These are phyloP conservation scores for Blastobotrys serpentis DNA, from an alignment of 1,139 yeast genomes.

Conservation along the genomic window DNA sequence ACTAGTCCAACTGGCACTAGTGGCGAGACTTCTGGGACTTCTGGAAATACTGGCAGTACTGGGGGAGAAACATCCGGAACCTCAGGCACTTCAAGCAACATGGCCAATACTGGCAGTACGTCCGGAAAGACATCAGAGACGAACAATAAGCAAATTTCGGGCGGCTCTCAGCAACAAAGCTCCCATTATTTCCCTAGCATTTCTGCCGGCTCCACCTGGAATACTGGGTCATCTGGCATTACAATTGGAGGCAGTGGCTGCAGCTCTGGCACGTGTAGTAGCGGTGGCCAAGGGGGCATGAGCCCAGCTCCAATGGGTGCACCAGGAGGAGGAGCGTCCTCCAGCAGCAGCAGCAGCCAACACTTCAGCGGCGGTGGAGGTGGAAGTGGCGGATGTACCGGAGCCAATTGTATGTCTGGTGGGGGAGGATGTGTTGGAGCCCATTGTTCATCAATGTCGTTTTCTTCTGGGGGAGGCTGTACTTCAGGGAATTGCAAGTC, in stretches of 20 bases:
- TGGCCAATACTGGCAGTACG: slow-evolving; percentile 1
- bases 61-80: background rate
- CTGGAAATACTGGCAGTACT: background rate
- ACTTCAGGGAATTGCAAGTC: background rate
- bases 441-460: background rate
- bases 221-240: slow-evolving; percentile 4
- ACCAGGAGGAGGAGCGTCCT: slow-evolving; percentile 3
- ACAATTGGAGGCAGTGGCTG: slow-evolving; percentile 3
- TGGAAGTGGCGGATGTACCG: background rate
- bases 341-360: background rate
- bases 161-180: background rate
- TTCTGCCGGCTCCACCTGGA: slow-evolving; percentile 6
- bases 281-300: background rate
- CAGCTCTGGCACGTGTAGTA: background rate
- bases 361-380: slow-evolving; percentile 2
- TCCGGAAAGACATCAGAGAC: background rate
- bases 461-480: background rate
- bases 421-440: background rate
- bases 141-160: slow-evolving; percentile 1
- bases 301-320: background rate
- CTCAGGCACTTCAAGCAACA: background rate
- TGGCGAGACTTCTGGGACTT: background rate
- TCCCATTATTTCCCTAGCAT: slow-evolving; percentile 1
- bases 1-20: slow-evolving; percentile 4
- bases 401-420: background rate